Percentiles rank a stretch among this genome's conserved stretches.
phyloP scores from a whole-genome alignment of 768 basidiomycete species.

The Daedalea quercina region DNA sequence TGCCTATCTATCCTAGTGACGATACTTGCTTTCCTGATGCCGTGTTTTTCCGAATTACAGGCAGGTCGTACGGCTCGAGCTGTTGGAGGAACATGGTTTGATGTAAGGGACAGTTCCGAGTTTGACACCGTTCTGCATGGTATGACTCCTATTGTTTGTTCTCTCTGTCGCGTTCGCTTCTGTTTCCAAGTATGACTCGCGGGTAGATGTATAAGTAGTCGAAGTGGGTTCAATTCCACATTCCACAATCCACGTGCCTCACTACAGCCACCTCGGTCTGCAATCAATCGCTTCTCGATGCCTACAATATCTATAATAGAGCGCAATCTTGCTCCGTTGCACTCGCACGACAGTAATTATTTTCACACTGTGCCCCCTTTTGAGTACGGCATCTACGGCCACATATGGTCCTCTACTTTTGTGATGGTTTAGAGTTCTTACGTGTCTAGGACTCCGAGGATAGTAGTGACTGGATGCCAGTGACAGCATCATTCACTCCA shows the following conservation, averaged over 20 bases:
- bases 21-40: not conserved
- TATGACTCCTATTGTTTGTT: not conserved
- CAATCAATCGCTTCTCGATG: no score
- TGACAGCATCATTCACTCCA: constrained; percentile 48
- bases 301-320: no score
- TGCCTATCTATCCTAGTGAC: constrained; percentile 26
- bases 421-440: no score
- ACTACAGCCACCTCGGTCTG: no score
- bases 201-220: no score
- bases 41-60: constrained; percentile 15
- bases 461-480: constrained; percentile 36
- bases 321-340: no score
- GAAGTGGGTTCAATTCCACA: no score
- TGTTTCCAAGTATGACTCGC: not conserved
- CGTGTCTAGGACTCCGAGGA: not conserved
- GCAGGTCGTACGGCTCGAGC: constrained; percentile 36
- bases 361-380: no score
- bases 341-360: no score
- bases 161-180: not conserved
- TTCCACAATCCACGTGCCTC: no score
- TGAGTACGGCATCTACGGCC: no score
- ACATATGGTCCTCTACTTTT: no score
- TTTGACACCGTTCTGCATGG: not conserved
- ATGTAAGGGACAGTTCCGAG: not conserved
- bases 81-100: constrained; percentile 22